phyloP scores from a whole-genome alignment of 257 asterid species.

The Nicotiana paniculata region DNA sequence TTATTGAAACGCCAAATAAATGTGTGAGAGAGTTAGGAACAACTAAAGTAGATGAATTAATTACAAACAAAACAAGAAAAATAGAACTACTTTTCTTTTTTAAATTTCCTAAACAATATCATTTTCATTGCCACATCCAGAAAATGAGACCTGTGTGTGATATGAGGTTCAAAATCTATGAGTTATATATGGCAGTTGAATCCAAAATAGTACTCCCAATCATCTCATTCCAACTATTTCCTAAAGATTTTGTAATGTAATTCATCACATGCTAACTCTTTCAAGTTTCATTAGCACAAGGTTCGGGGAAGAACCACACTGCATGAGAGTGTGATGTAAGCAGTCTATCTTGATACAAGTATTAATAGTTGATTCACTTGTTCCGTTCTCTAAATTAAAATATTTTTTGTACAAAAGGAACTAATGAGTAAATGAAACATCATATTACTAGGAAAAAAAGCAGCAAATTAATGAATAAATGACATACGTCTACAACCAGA shows the following conservation, averaged over 20 bases:
- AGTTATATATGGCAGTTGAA: neutral
- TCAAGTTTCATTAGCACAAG: too few species aligned
- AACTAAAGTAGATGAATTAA: neutral
- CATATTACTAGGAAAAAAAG: too few species aligned
- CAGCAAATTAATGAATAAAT: neutral
- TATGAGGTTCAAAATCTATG: neutral
- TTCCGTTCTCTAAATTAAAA: neutral
- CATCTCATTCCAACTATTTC: neutral
- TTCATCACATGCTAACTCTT: neutral
- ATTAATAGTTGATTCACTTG: too few species aligned
- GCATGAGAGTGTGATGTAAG: too few species aligned
- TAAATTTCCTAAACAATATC: neutral
- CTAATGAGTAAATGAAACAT: too few species aligned
- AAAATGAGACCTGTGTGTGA: neutral
- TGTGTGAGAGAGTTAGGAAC: neutral
- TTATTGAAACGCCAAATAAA: neutral
- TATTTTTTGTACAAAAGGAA: neutral
- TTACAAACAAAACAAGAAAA: neutral
- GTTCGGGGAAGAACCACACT: too few species aligned
- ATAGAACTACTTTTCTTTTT: neutral
- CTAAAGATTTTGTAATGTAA: neutral
- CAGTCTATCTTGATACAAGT: too few species aligned
- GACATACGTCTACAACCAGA: neutral
- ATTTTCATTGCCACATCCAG: neutral
- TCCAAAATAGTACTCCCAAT: neutral